Percentiles rank a stretch among this genome's conserved stretches.
Conservation (phyloP, 2,329 filamentous ascomycete genomes). For the Lachnellula arida region DNA sequence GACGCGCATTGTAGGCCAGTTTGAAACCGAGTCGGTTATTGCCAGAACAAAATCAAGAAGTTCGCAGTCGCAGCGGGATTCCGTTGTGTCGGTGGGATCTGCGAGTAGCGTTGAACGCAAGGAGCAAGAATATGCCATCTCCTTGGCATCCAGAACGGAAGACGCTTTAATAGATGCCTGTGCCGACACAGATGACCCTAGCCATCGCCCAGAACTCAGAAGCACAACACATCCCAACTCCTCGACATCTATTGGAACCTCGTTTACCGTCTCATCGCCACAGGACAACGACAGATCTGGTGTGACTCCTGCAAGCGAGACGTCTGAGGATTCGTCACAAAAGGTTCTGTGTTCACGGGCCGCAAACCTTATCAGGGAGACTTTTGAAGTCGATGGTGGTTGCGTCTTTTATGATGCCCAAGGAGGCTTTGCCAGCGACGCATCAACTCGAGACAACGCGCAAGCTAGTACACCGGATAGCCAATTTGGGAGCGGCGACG, state of each 20-base stretch:
- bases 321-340: slow-evolving; percentile 25
- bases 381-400: slow-evolving; percentile 32
- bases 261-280: slow-evolving; percentile 17
- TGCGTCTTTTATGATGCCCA: slow-evolving; percentile 32
- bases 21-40: slow-evolving; percentile 21
- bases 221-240: slow-evolving; percentile 13
- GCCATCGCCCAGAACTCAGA: slow-evolving; percentile 13
- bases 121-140: slow-evolving; percentile 25
- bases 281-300: slow-evolving; percentile 4
- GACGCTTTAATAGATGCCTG: slow-evolving; percentile 7
- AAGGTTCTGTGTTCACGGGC: slow-evolving; percentile 30
- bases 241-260: slow-evolving; percentile 13
- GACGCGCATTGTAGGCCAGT: slow-evolving; percentile 26
- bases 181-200: neutral
- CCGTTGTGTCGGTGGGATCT: slow-evolving; percentile 8
- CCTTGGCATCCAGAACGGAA: slow-evolving; percentile 16
- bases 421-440: slow-evolving; percentile 23
- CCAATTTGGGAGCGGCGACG: slow-evolving; percentile 14
- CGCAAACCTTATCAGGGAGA: slow-evolving; percentile 30
- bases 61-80: slow-evolving; percentile 15
- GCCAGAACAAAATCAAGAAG: slow-evolving; percentile 18
- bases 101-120: slow-evolving; percentile 15
- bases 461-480: slow-evolving; percentile 13
- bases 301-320: slow-evolving; percentile 16
- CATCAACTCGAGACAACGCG: slow-evolving; percentile 4